phyloP scores from a whole-genome alignment of 331 rosid species.

The Quercus tomentella region DNA sequence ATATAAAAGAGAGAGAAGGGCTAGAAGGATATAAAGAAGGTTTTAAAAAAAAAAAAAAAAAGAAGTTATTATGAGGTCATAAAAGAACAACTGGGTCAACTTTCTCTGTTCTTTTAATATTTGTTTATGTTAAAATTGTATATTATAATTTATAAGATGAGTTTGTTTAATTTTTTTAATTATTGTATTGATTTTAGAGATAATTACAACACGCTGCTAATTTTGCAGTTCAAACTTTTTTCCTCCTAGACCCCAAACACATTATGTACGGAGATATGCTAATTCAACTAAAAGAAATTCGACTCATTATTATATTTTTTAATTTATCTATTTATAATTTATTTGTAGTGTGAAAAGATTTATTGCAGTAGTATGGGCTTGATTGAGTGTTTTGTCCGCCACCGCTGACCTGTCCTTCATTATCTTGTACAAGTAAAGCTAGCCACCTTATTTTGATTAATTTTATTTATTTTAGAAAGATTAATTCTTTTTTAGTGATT shows the following conservation, averaged over 20 bases:
- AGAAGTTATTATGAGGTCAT: neutral
- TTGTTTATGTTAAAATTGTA: neutral
- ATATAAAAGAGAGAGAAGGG: neutral
- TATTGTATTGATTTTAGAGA: no score
- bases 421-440: neutral
- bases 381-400: neutral
- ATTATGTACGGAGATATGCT: no score
- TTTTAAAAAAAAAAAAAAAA: neutral
- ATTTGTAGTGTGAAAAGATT: neutral
- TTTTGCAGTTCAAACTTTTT: rapidly evolving
- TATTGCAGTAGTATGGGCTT: neutral
- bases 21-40: neutral
- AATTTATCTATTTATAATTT: neutral
- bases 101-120: neutral
- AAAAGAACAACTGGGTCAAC: conserved; percentile 21
- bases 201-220: rapidly evolving
- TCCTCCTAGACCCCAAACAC: rapidly evolving
- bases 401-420: conserved; percentile 15
- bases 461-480: no score
- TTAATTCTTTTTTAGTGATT: neutral
- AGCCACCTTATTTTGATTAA: neutral
- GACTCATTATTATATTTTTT: no score
- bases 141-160: neutral
- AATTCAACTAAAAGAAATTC: no score
- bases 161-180: neutral